These are phyloP conservation scores for Dioszegia aurantiaca DNA, from an alignment of 768 basidiomycete genomes.

Conservation along the genomic window DNA sequence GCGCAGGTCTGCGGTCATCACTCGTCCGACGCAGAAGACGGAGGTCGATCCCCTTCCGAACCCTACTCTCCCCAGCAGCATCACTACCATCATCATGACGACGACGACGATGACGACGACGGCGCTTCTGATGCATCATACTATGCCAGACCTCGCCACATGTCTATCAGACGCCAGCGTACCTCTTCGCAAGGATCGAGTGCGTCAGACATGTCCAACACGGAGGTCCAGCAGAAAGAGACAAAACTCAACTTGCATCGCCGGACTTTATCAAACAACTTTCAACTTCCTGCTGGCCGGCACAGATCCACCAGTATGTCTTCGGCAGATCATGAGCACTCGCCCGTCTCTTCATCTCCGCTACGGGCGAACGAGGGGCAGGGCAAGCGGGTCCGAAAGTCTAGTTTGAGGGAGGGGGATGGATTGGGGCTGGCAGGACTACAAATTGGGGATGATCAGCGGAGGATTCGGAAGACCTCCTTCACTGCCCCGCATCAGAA, in stretches of 20 bases:
- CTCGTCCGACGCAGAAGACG: neutral
- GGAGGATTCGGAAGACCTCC: too few relatives aligned
- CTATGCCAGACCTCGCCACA: conserved; percentile 15
- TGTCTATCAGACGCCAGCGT: neutral
- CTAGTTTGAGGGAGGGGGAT: neutral
- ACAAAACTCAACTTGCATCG: neutral
- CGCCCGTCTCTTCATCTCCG: neutral
- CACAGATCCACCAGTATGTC: conserved; percentile 6
- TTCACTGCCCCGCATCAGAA: too few relatives aligned
- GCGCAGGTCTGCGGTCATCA: too few relatives aligned
- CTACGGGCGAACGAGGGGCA: neutral
- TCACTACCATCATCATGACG: conserved; percentile 15
- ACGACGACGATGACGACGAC: conserved; percentile 12
- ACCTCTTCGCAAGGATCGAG: neutral
- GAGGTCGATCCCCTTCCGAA: neutral
- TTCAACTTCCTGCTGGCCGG: neutral
- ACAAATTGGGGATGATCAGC: neutral
- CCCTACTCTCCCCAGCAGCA: conserved; percentile 5
- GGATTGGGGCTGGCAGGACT: neutral
- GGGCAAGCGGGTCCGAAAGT: neutral
- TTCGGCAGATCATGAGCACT: neutral
- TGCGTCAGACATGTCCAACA: conserved; percentile 4
- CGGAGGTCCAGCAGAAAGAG: neutral
- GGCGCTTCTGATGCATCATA: conserved; percentile 20
- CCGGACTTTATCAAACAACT: neutral